Evolutionary conservation across 1,284 basidiomycete genomes (phyloP).

Genomic region (Apiotrichum siamense): DNA sequence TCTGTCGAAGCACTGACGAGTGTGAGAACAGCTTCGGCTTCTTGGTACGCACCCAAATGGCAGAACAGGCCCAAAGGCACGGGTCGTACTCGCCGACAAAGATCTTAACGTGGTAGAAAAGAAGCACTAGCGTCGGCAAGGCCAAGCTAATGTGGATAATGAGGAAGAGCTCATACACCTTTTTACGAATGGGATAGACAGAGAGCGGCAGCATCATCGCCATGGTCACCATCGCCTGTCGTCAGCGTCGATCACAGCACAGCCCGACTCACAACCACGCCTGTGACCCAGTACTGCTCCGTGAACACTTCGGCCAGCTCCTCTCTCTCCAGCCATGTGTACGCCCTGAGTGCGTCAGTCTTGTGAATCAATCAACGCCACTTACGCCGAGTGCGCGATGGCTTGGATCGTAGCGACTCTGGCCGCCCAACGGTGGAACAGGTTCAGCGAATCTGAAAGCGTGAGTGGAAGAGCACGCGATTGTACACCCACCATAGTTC

Average conservation of each 20-base stretch:
- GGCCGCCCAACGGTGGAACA: conserved; percentile 30
- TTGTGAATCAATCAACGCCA: neutral
- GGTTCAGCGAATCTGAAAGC: conserved; percentile 14
- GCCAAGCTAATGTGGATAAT: conserved; percentile 27
- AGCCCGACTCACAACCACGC: conserved; percentile 7
- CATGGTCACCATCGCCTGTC: conserved; percentile 17
- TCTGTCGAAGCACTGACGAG: neutral
- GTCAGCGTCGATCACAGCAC: too few relatives aligned
- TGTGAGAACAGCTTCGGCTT: neutral
- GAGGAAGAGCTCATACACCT: conserved; percentile 28
- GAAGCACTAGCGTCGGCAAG: conserved; percentile 17
- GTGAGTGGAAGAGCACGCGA: neutral
- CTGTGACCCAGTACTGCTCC: conserved; percentile 20
- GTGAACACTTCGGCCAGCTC: conserved; percentile 7
- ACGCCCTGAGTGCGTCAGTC: conserved; percentile 3
- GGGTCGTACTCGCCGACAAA: conserved; percentile 16
- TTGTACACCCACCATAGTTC: conserved; percentile 19
- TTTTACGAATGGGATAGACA: conserved; percentile 17
- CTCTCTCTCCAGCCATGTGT: conserved; percentile 14
- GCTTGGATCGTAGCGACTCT: conserved; percentile 19
- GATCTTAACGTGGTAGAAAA: conserved; percentile 26
- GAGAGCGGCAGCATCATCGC: conserved; percentile 19
- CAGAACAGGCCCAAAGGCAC: conserved; percentile 25
- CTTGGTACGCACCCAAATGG: conserved; percentile 21
- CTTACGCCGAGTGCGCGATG: conserved; percentile 23